These are phyloP conservation scores for Kingdonia uniflora DNA, from an alignment of 164 flowering plant species.

Conservation along the genomic window DNA sequence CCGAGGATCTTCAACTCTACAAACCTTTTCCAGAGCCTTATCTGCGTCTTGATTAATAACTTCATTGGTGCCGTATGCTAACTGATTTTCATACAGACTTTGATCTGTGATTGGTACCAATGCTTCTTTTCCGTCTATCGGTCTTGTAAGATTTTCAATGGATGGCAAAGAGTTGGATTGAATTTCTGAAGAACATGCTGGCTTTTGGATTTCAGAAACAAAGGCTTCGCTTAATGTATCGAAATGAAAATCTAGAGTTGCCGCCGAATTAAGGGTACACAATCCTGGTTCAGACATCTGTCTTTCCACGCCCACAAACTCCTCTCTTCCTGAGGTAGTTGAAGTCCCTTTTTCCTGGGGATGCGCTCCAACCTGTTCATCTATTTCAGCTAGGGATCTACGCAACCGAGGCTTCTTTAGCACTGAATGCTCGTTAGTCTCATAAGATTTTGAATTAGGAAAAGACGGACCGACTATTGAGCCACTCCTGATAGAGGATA, in stretches of 20 bases:
- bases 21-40: background rate
- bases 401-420: conserved; percentile 18
- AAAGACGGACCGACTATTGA: conserved; percentile 10
- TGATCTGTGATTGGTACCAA: background rate
- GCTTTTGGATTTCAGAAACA: background rate
- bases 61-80: background rate
- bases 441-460: conserved; percentile 10
- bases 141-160: background rate
- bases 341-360: conserved; percentile 2
- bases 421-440: conserved; percentile 6
- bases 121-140: background rate
- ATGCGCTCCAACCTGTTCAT: conserved; percentile 13
- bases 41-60: background rate
- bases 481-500: conserved; percentile 11
- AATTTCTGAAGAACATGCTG: background rate
- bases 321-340: too few relatives aligned
- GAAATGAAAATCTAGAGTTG: too few relatives aligned
- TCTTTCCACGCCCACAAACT: too few relatives aligned
- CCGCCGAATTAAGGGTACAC: too few relatives aligned
- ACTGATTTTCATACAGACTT: background rate
- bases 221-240: background rate
- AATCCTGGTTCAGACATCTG: too few relatives aligned
- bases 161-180: background rate
- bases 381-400: conserved; percentile 9
- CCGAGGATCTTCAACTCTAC: background rate